Conservation (phyloP, 495 filamentous ascomycete genomes). For the Hamigera avellanea region DNA sequence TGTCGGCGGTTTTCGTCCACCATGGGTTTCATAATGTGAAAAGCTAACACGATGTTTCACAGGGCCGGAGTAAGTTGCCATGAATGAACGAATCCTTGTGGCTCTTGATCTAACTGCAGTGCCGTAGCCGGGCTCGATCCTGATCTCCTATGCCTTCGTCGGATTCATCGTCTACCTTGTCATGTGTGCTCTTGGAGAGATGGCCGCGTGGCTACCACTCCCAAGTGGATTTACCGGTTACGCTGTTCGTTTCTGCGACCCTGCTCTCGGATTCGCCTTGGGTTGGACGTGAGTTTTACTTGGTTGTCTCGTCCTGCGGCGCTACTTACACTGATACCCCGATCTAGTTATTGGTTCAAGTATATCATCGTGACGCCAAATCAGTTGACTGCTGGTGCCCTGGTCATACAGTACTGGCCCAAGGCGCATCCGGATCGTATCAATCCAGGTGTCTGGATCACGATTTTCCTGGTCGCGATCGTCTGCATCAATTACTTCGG, state of each 20-base stretch:
- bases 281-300: slow-evolving; percentile 39
- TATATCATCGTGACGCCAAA: slow-evolving; percentile 71
- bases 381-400: slow-evolving; percentile 66
- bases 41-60: neutral
- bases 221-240: slow-evolving; percentile 48
- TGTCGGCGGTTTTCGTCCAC: too few species aligned
- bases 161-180: slow-evolving; percentile 53
- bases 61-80: slow-evolving; percentile 28
- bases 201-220: slow-evolving; percentile 57
- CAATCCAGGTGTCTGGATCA: slow-evolving; percentile 42
- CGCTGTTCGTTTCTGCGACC: slow-evolving; percentile 54
- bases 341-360: slow-evolving; percentile 37
- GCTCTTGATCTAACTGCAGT: too few species aligned
- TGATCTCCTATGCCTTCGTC: slow-evolving; percentile 56
- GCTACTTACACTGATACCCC: neutral
- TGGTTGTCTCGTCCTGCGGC: neutral
- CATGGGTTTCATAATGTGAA: too few species aligned
- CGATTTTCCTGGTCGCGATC: slow-evolving; percentile 41
- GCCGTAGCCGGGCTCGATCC: slow-evolving; percentile 61
- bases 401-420: slow-evolving; percentile 69
- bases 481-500: slow-evolving; percentile 44
- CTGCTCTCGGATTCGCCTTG: slow-evolving; percentile 56
- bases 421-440: slow-evolving; percentile 23
- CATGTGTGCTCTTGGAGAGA: slow-evolving; percentile 56
- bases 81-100: too few species aligned